Conservation (phyloP, 805 yeast genomes). For the Yamadazyma akitaensis region DNA sequence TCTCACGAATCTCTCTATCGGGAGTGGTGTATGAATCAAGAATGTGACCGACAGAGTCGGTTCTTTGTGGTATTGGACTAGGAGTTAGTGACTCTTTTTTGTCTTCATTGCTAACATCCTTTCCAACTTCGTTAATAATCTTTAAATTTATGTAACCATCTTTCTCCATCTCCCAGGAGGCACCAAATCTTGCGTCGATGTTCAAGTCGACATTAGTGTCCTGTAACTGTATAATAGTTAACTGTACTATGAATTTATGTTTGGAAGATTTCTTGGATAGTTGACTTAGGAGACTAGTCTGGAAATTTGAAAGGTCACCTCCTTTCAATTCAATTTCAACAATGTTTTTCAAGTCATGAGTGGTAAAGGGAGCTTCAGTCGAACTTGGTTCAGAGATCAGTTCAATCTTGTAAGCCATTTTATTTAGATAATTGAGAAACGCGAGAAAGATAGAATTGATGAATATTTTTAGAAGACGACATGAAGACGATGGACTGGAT, state of each 20-base stretch:
- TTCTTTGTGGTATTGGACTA: background rate
- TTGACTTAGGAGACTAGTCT: slow-evolving; percentile 27
- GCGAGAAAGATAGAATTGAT: background rate
- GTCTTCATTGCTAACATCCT: background rate
- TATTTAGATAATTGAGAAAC: background rate
- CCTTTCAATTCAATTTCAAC: slow-evolving; percentile 6
- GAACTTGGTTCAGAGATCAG: slow-evolving; percentile 8
- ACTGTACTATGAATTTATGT: slow-evolving; percentile 54
- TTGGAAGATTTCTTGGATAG: slow-evolving; percentile 47
- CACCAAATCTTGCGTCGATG: slow-evolving; percentile 43
- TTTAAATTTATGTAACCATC: slow-evolving; percentile 46
- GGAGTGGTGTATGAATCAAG: slow-evolving; percentile 17
- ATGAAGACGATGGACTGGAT: slow-evolving; percentile 2
- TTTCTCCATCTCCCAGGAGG: slow-evolving; percentile 53
- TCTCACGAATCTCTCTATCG: background rate
- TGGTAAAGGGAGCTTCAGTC: slow-evolving; percentile 20
- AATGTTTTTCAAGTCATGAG: slow-evolving; percentile 13
- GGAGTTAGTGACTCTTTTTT: background rate
- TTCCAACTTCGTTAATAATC: slow-evolving; percentile 16
- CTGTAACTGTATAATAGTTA: slow-evolving; percentile 24
- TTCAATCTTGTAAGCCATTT: slow-evolving; percentile 2
- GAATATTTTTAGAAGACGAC: slow-evolving; percentile 5
- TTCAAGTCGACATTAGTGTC: slow-evolving; percentile 19
- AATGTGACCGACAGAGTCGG: slow-evolving; percentile 14
- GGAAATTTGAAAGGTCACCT: slow-evolving; percentile 21